Base-by-base conservation (phyloP, 192 early-diverging fungal genomes). In the Podila epicladia region DNA sequence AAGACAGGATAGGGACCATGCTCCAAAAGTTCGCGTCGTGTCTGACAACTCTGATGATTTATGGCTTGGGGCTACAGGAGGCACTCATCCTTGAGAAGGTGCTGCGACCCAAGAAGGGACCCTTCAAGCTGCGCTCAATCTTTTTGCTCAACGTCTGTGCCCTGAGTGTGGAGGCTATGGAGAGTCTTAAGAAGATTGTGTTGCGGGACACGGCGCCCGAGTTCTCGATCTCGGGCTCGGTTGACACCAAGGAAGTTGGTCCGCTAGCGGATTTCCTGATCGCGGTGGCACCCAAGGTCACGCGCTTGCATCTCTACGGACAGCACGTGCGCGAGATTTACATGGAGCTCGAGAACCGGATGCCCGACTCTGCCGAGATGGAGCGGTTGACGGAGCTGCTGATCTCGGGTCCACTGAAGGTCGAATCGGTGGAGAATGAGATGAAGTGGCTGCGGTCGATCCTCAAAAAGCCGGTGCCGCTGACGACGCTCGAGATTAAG, bases 1-100 rank as follows among this genome's bases (percentile, higher is more conserved):
- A 77, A 12, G 75, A 77, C 75, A 77, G 65, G 35, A 77, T 77
- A 22, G 75, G 75, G 7, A 48, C 75, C 5, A 33, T 77, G n/a
- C 35, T 77, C 11, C 75, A 77, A 53, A 77, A 71, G 38, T 77
- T 70, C 67, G 68, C 62, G 5, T 41, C 75, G 2, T 70, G 75
- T 67, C 59, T 77, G 31, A 58, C 57, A 9, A 62, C 65, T 22
- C 53, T 77, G 19, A 69, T 59, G 33, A 65, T 77, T 19, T 59
- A 77, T 20, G 50, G 66, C 22, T 64, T 77, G 29, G 69, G 59
- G 35, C n/a, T 9, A 26, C 63, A 70, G 62, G 75, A 77, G 45
- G 26, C 75, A 32, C 35, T 62, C 5, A 77, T 77, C 33, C 59
- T 77, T 2, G 75, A 77, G 28, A 70, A 71, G 62, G 75, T 77